Conservation (phyloP, 1,284 basidiomycete genomes). For the Ceratobasidium theobromae region DNA sequence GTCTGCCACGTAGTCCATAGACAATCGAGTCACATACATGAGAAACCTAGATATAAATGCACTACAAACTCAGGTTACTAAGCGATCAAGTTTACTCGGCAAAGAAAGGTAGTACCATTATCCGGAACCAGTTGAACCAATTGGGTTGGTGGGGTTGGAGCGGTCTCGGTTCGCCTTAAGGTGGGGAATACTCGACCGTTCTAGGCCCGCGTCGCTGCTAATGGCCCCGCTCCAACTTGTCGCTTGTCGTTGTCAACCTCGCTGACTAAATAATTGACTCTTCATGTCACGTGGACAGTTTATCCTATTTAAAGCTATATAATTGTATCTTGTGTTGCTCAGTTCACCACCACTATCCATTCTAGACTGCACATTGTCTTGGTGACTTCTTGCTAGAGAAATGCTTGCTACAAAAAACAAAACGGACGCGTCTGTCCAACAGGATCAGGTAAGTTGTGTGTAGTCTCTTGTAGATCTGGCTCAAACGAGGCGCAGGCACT, state of each 20-base stretch:
- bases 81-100: no score
- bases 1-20: neutral
- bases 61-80: no score
- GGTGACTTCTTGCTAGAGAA: neutral
- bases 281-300: no score
- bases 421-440: neutral
- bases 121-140: no score
- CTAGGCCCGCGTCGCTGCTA: neutral
- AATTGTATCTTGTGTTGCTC: no score
- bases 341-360: slow-evolving; percentile 1
- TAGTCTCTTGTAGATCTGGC: neutral
- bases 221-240: neutral
- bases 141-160: neutral
- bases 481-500: slow-evolving; percentile 23
- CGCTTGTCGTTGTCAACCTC: no score
- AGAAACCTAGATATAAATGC: no score
- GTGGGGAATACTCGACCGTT: neutral
- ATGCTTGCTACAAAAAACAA: neutral
- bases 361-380: slow-evolving; percentile 8
- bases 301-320: no score
- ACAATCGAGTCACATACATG: no score
- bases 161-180: no score
- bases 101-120: no score
- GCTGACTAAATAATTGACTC: no score
- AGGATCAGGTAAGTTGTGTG: slow-evolving; percentile 6